Evolutionary conservation across 73 alveolate species (phyloP).

Genomic region (Symbiodinium pilosum): DNA sequence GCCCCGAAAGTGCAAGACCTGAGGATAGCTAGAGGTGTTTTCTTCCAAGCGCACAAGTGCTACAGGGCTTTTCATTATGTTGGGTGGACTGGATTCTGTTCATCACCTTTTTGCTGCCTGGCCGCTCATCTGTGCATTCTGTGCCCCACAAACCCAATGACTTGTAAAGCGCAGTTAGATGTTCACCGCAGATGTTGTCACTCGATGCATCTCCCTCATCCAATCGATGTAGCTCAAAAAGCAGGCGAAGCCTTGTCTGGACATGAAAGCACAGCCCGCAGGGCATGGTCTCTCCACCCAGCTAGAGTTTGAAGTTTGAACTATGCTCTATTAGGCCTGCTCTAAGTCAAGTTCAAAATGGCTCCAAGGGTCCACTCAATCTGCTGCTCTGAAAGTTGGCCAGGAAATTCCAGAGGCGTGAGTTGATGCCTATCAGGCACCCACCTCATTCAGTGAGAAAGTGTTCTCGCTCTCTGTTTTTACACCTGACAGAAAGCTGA

Average conservation of each 20-base stretch:
- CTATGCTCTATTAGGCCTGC: no score
- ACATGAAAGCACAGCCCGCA: no score
- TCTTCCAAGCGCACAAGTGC: no score
- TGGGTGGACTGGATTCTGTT: not conserved
- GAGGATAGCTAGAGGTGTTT: not conserved
- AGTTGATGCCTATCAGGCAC: slow-evolving; percentile 29
- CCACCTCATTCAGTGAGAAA: slow-evolving; percentile 17
- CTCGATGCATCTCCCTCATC: not conserved
- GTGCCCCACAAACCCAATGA: not conserved
- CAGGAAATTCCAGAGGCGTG: slow-evolving; percentile 25
- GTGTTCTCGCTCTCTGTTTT: not conserved
- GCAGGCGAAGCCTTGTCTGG: not conserved
- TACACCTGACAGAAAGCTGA: not conserved
- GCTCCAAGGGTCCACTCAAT: not conserved
- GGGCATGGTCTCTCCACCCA: no score
- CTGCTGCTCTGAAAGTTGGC: not conserved
- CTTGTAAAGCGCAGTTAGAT: slow-evolving; percentile 5
- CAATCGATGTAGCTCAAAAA: not conserved
- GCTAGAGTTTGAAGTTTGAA: no score
- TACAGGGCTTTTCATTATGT: no score
- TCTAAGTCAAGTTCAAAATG: no score
- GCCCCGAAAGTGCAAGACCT: not conserved
- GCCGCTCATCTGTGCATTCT: not conserved
- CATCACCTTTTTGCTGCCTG: not conserved
- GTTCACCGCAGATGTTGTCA: not conserved